Percentiles rank a stretch among this genome's conserved stretches.
Evolutionary conservation across 345 rosid species (phyloP).

Genomic region (Nasturtium officinale): DNA sequence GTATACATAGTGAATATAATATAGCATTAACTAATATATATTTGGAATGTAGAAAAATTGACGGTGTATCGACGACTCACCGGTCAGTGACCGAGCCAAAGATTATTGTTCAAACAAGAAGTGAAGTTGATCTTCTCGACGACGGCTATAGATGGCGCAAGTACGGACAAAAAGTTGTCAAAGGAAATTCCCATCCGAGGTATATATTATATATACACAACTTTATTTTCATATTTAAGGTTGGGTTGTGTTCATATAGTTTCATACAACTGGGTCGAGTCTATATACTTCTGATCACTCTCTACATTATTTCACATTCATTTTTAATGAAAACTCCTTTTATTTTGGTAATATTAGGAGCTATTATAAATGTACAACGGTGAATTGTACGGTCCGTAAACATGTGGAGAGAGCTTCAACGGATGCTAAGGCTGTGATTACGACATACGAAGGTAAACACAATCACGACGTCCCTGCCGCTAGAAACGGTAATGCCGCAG

Average conservation of each 20-base stretch:
- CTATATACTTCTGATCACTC: neutral
- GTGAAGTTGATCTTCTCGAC: conserved; percentile 96
- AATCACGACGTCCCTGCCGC: conserved; percentile 84
- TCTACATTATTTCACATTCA: neutral
- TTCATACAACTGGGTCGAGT: neutral
- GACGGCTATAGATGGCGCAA: conserved; percentile 99
- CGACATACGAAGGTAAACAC: conserved; percentile 97
- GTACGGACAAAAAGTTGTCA: conserved; percentile 98
- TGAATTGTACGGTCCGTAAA: conserved; percentile 89
- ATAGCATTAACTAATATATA: neutral
- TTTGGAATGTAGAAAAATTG: conserved; percentile 54
- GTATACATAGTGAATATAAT: neutral
- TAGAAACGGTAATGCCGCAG: conserved; percentile 58
- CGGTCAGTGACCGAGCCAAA: conserved; percentile 81
- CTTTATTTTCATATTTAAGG: neutral
- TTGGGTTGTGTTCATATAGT: neutral
- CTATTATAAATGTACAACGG: conserved; percentile 85
- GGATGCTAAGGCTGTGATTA: conserved; percentile 85
- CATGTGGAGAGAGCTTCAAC: conserved; percentile 94
- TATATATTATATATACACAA: conserved; percentile 18
- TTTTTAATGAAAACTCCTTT: neutral
- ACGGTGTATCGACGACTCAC: conserved; percentile 58
- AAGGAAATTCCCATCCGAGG: conserved; percentile 98
- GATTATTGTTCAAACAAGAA: conserved; percentile 92
- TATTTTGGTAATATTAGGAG: conserved; percentile 57